Evolutionary conservation across 2,329 filamentous ascomycete genomes (phyloP).

Genomic region (Trichothecium roseum): DNA sequence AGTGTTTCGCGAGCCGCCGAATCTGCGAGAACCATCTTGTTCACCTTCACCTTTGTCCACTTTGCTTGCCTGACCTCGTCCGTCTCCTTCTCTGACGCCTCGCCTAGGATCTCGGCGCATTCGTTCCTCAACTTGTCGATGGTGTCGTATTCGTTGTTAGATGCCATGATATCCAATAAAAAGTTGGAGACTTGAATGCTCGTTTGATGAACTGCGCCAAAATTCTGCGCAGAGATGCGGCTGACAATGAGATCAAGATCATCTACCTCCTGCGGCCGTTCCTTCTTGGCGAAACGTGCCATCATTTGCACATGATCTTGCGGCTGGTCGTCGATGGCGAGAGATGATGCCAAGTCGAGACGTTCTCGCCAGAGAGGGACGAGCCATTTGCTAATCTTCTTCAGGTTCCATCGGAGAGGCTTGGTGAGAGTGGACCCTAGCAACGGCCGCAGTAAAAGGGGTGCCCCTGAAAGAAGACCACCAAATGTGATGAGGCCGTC

Average conservation of each 20-base stretch:
- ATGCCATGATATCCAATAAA: constrained; percentile 24
- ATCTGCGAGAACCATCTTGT: constrained; percentile 26
- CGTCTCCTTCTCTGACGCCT: neutral
- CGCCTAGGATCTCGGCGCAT: constrained; percentile 16
- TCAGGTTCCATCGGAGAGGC: constrained; percentile 9
- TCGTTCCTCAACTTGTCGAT: constrained; percentile 26
- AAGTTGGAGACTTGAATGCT: constrained; percentile 27
- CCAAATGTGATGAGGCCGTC: constrained; percentile 21
- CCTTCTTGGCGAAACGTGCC: constrained; percentile 24
- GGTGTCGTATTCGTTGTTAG: constrained; percentile 25
- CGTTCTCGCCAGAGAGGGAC: constrained; percentile 13
- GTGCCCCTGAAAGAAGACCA: constrained; percentile 12
- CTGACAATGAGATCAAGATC: constrained; percentile 16
- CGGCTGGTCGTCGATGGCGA: constrained; percentile 8
- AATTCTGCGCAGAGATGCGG: constrained; percentile 21
- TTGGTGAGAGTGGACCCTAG: too few relatives aligned
- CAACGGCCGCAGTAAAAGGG: too few relatives aligned
- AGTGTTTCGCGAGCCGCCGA: constrained; percentile 32
- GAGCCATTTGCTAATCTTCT: constrained; percentile 15
- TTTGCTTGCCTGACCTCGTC: constrained; percentile 7
- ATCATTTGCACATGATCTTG: constrained; percentile 31
- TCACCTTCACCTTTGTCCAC: constrained; percentile 29
- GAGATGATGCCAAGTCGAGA: constrained; percentile 6
- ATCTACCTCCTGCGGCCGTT: constrained; percentile 24
- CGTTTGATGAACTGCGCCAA: constrained; percentile 28